Evolutionary conservation across 2,329 filamentous ascomycete genomes (phyloP).

Genomic region (Truncatella angustata): DNA sequence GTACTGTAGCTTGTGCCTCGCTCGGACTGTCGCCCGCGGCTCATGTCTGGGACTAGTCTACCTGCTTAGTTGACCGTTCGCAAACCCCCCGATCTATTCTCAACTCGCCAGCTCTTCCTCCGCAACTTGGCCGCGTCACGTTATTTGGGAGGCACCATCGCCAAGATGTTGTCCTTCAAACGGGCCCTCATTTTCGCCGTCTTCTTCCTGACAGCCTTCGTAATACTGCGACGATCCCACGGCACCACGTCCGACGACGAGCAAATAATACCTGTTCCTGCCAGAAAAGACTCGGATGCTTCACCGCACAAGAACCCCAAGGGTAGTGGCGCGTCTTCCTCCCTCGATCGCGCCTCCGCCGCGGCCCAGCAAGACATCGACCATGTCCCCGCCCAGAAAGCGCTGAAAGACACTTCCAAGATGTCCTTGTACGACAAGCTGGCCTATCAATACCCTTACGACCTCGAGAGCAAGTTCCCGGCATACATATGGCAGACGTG

Average conservation of each 20-base stretch:
- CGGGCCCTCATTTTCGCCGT: conserved; percentile 29
- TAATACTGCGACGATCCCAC: conserved; percentile 31
- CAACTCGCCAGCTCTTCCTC: neutral
- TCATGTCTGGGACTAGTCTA: neutral
- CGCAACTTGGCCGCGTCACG: neutral
- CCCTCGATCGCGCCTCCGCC: neutral
- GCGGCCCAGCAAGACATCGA: conserved; percentile 15
- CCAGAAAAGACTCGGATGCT: conserved; percentile 22
- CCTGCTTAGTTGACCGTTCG: neutral
- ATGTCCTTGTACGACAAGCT: conserved; percentile 78
- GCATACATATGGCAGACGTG: conserved; percentile 99
- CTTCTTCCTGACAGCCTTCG: conserved; percentile 32
- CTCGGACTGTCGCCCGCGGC: neutral
- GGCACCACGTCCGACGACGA: conserved; percentile 20
- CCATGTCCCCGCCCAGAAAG: conserved; percentile 53
- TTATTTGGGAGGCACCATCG: neutral
- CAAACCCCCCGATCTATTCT: neutral
- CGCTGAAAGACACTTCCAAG: conserved; percentile 67
- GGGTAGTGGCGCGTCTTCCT: neutral
- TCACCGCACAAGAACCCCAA: conserved; percentile 13
- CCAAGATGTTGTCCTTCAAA: conserved; percentile 32
- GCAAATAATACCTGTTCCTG: conserved; percentile 13
- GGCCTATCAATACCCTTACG: conserved; percentile 91
- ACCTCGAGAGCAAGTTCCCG: conserved; percentile 83
- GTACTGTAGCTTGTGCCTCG: neutral